These are phyloP conservation scores for Solanum clarkiae DNA, from an alignment of 257 asterid species.

Conservation along the genomic window DNA sequence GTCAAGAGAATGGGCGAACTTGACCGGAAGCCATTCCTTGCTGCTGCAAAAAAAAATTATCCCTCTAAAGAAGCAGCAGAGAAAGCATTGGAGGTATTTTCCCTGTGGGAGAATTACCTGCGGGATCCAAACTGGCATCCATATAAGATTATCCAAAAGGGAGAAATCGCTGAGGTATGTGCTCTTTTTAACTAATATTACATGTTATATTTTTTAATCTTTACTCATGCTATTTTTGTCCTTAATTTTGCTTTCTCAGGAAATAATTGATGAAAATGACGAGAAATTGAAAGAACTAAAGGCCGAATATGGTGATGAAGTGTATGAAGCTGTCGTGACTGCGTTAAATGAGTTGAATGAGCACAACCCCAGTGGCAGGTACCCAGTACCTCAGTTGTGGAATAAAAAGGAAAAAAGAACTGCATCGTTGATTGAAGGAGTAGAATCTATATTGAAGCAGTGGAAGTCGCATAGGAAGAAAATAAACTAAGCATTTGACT, in stretches of 20 bases:
- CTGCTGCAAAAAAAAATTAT: background rate
- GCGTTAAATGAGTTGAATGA: conserved; percentile 17
- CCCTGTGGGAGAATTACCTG: conserved; percentile 9
- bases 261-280: conserved; percentile 11
- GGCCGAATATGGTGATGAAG: conserved; percentile 7
- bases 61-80: background rate
- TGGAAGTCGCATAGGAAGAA: conserved; percentile 3
- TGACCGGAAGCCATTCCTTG: background rate
- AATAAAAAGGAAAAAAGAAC: background rate
- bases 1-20: conserved; percentile 23
- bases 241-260: background rate
- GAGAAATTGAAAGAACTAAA: conserved; percentile 7
- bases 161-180: background rate
- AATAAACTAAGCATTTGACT: background rate
- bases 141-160: conserved; percentile 2
- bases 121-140: conserved; percentile 15
- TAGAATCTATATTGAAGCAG: background rate
- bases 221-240: background rate
- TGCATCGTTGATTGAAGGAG: conserved; percentile 13
- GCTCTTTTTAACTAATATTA: background rate
- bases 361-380: conserved; percentile 21
- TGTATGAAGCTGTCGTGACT: conserved; percentile 2
- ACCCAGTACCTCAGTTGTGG: conserved; percentile 10
- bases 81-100: conserved; percentile 4
- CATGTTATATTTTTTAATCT: background rate